Base-by-base conservation (phyloP, 371 early-diverging fungal species). In the Actinomortierella ambigua region DNA sequence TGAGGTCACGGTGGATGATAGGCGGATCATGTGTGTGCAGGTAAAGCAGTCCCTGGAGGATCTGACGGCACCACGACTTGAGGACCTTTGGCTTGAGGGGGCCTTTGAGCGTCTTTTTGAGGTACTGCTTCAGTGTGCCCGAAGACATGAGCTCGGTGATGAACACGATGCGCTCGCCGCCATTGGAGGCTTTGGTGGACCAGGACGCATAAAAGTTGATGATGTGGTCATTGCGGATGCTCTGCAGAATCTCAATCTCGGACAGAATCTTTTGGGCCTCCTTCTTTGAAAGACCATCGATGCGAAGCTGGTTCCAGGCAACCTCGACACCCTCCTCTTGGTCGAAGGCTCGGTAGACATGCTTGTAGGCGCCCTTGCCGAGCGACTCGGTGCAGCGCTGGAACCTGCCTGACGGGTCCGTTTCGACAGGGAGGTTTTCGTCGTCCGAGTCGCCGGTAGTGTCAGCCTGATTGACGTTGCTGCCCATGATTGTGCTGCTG, bases 111-210 rank as follows among this genome's bases (percentile, higher is more conserved):
- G 90, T 78, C 70, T 92, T 92, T 40, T 84, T 81, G 40, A 93
- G 83, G 65, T 93, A 95, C 51, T 83, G 82, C 68, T 92, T 88
- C 52, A 91, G 77, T 2, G 94, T 95, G 23, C 97, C 97, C 1
- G 92, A 90, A 2, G 94, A 92, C 96, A 97, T 97, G 56, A 95
- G 81, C 68, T 97, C 97, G 5, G 97, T 97, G 44, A 97, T 90
- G 71, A 95, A 95, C 42, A 87, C 85, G 66, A 96, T 88, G 53
- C 83, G 76, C 55, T 93, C 91, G 50, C 86, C 83, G 26, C 88
- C 82, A 61, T 82, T 77, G 50, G 81, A 79, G 43, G 78, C 73
- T 40, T 71, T 78, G 60, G 73, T 82, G 50, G 71, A 78, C 90
- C 91, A 90, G 14, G 87, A 85, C 46, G 86, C 82, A 63, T 84